phyloP scores from a whole-genome alignment of 108 stramenopile species.

The Discostella pseudostelligera region DNA sequence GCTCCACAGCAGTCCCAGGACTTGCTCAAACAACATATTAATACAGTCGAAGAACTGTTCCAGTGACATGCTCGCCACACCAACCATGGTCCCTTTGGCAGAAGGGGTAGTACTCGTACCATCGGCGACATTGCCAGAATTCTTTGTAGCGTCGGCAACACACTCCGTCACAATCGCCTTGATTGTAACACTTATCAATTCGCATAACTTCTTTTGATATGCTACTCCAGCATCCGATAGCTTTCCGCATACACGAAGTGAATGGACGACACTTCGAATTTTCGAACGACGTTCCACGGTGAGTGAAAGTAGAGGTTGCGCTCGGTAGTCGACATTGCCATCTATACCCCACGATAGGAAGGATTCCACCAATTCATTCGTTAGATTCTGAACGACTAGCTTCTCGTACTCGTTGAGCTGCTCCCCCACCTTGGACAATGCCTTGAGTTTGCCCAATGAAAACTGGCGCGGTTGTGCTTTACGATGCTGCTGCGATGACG shows the following conservation, averaged over 20 bases:
- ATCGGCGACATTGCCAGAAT: constrained; percentile 5
- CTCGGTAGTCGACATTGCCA: constrained; percentile 30
- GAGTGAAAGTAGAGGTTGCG: constrained; percentile 34
- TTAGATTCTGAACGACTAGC: constrained; percentile 72
- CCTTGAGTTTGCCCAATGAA: constrained; percentile 50
- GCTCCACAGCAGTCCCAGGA: constrained; percentile 61
- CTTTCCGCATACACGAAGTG: constrained; percentile 50
- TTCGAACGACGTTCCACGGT: constrained; percentile 34
- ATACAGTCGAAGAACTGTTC: constrained; percentile 81
- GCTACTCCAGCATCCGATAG: constrained; percentile 40
- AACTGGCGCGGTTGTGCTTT: constrained; percentile 27
- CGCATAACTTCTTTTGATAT: constrained; percentile 65
- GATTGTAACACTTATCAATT: constrained; percentile 83
- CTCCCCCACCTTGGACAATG: constrained; percentile 60
- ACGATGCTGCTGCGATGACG: background rate
- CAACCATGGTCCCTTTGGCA: constrained; percentile 39
- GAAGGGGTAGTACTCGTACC: constrained; percentile 9
- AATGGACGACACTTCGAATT: constrained; percentile 54
- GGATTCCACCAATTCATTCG: constrained; percentile 78
- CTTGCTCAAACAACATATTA: constrained; percentile 85
- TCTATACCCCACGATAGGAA: constrained; percentile 73
- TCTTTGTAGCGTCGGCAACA: constrained; percentile 53
- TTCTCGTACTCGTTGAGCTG: constrained; percentile 82
- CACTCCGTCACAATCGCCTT: constrained; percentile 88
- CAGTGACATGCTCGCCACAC: constrained; percentile 77